A percentile compares a stretch with the other conserved stretches of the same genome.
phyloP scores from a whole-genome alignment of 768 basidiomycete genomes.

The Wakefieldia striispora region DNA sequence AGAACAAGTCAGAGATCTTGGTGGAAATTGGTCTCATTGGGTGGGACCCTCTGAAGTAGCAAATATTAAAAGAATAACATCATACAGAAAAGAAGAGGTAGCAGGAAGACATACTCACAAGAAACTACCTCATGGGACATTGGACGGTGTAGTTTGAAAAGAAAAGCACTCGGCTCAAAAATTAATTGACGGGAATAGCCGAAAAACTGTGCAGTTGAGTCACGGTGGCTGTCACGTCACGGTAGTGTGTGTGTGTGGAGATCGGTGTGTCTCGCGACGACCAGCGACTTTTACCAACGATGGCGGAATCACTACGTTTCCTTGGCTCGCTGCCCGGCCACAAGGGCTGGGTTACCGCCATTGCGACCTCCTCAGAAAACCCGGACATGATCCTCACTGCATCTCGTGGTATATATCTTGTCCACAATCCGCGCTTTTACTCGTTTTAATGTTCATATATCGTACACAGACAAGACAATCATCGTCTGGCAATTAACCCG shows the following conservation, averaged over 20 bases:
- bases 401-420: constrained; percentile 73
- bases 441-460: constrained; percentile 22
- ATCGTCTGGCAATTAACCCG: constrained; percentile 99
- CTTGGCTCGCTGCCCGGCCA: constrained; percentile 91
- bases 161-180: neutral
- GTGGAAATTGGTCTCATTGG: constrained; percentile 66
- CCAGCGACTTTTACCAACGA: constrained; percentile 35
- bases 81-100: constrained; percentile 26
- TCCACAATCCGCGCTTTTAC: constrained; percentile 4
- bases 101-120: constrained; percentile 16
- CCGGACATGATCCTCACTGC: constrained; percentile 99
- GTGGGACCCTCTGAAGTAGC: constrained; percentile 61
- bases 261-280: constrained; percentile 24
- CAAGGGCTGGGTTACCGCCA: constrained; percentile 98
- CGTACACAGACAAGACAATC: constrained; percentile 98
- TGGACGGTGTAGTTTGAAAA: no score
- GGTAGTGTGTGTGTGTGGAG: constrained; percentile 28
- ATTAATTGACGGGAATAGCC: constrained; percentile 24
- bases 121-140: neutral
- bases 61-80: constrained; percentile 55
- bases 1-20: constrained; percentile 62
- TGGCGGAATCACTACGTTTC: constrained; percentile 87
- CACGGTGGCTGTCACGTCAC: constrained; percentile 64
- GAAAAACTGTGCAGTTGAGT: constrained; percentile 58
- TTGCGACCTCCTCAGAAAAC: constrained; percentile 97